phyloP scores from a whole-genome alignment of 2,329 filamentous ascomycete species.

The Reticulascus tulasneorum region DNA sequence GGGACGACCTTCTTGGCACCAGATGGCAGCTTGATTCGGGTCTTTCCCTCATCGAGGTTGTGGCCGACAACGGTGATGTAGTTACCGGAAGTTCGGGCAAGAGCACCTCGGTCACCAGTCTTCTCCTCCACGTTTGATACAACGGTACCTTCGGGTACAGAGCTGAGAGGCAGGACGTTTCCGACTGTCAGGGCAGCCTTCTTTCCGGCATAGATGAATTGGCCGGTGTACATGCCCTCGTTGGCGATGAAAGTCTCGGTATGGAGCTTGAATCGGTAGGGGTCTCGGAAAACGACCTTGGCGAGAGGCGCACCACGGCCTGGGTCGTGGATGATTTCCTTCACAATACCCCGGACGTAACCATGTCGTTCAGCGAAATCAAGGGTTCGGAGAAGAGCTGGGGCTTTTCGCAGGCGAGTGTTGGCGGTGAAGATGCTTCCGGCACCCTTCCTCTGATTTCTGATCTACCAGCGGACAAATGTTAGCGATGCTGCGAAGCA shows the following conservation, averaged over 20 bases:
- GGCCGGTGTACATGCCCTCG: slow-evolving; percentile 99
- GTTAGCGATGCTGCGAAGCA: too few species aligned
- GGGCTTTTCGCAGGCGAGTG: slow-evolving; percentile 82
- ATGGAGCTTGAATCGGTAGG: slow-evolving; percentile 96
- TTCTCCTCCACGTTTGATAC: slow-evolving; percentile 99
- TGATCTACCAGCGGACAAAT: slow-evolving; percentile 38
- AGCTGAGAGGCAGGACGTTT: slow-evolving; percentile 92
- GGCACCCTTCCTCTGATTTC: slow-evolving; percentile 62
- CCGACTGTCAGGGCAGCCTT: slow-evolving; percentile 94
- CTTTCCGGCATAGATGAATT: slow-evolving; percentile 99
- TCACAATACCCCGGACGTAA: slow-evolving; percentile 95
- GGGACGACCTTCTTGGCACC: slow-evolving; percentile 99
- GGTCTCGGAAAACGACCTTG: slow-evolving; percentile 94
- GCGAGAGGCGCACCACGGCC: slow-evolving; percentile 97
- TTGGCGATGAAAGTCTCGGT: slow-evolving; percentile 99
- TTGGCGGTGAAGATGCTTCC: slow-evolving; percentile 65
- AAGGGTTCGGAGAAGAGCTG: slow-evolving; percentile 88
- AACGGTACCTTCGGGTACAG: slow-evolving; percentile 98
- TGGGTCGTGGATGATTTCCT: slow-evolving; percentile 98
- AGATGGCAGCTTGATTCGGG: slow-evolving; percentile 97
- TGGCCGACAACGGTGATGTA: slow-evolving; percentile 98
- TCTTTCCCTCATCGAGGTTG: slow-evolving; percentile 99
- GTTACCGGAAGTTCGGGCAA: slow-evolving; percentile 97
- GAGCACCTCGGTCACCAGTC: slow-evolving; percentile 90
- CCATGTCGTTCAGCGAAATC: slow-evolving; percentile 97